A percentile compares a stretch with the other conserved stretches of the same genome.
These are phyloP conservation scores for Volvox reticuliferus DNA, from an alignment of 139 green algal genomes.

Conservation along the genomic window DNA sequence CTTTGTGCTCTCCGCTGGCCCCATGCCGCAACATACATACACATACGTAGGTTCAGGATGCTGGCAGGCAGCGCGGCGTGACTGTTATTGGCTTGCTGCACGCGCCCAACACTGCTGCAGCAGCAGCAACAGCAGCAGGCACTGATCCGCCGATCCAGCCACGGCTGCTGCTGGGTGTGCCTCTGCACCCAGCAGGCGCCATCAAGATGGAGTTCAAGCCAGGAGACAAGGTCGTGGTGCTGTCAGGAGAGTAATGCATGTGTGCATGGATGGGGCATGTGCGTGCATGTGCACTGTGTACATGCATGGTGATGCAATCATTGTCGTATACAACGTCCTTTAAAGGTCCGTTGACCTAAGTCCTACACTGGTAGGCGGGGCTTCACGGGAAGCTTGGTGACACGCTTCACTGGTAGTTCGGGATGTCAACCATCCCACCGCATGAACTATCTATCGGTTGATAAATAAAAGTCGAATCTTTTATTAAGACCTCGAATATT, in stretches of 20 bases:
- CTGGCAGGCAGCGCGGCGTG: neutral
- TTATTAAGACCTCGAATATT: too few relatives aligned
- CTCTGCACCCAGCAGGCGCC: neutral
- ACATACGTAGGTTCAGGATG: constrained; percentile 26
- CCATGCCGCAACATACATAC: neutral
- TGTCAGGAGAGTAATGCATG: constrained; percentile 26
- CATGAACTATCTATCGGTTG: too few relatives aligned
- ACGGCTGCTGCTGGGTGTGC: constrained; percentile 34
- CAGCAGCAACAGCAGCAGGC: neutral
- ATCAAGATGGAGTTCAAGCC: constrained; percentile 1
- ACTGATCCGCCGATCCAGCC: neutral
- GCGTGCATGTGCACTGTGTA: too few relatives aligned
- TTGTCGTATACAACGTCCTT: too few relatives aligned
- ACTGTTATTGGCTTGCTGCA: constrained; percentile 32
- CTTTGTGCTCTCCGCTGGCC: neutral
- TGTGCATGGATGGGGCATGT: neutral
- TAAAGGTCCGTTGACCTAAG: too few relatives aligned
- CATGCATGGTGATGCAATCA: too few relatives aligned
- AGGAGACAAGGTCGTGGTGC: constrained; percentile 56
- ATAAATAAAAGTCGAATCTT: too few relatives aligned
- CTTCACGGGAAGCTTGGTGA: too few relatives aligned
- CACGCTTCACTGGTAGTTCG: too few relatives aligned
- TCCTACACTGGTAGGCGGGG: too few relatives aligned
- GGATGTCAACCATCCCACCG: too few relatives aligned
- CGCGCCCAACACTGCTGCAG: neutral